phyloP scores from a whole-genome alignment of 345 rosid genomes.

The Luvunga scandens region DNA sequence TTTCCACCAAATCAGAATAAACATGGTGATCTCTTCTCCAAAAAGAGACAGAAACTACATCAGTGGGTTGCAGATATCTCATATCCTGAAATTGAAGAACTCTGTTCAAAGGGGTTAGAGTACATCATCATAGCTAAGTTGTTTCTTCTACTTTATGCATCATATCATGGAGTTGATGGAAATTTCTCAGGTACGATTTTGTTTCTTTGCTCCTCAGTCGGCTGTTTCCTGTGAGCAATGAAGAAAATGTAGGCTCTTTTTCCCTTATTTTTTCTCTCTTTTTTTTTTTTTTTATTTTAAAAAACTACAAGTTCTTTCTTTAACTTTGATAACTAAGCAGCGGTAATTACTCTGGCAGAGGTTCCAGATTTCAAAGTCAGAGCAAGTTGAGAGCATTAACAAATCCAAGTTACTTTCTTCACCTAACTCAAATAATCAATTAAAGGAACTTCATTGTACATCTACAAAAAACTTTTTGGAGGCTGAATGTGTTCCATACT shows the following conservation, averaged over 20 bases:
- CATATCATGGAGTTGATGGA: constrained; percentile 25
- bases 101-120: constrained; percentile 56
- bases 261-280: neutral
- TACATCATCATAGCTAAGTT: neutral
- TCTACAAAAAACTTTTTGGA: constrained; percentile 31
- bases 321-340: constrained; percentile 15
- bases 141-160: constrained; percentile 10
- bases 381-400: constrained; percentile 21
- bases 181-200: constrained; percentile 50
- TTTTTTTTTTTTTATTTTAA: too few relatives aligned
- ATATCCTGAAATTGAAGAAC: constrained; percentile 44
- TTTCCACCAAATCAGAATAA: constrained; percentile 39
- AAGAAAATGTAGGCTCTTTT: constrained; percentile 47
- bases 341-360: constrained; percentile 30
- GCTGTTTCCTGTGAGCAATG: constrained; percentile 37
- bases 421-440: constrained; percentile 27
- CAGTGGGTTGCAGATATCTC: constrained; percentile 50
- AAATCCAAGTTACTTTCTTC: constrained; percentile 27
- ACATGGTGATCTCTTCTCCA: constrained; percentile 39
- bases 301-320: constrained; percentile 8
- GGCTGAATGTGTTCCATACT: constrained; percentile 26
- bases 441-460: constrained; percentile 20
- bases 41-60: constrained; percentile 52
- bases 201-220: constrained; percentile 54
- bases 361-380: constrained; percentile 23